Percentiles rank a stretch among this genome's conserved stretches.
phyloP scores from a whole-genome alignment of 2,329 filamentous ascomycete species.

The Hyphodiscus sp. region DNA sequence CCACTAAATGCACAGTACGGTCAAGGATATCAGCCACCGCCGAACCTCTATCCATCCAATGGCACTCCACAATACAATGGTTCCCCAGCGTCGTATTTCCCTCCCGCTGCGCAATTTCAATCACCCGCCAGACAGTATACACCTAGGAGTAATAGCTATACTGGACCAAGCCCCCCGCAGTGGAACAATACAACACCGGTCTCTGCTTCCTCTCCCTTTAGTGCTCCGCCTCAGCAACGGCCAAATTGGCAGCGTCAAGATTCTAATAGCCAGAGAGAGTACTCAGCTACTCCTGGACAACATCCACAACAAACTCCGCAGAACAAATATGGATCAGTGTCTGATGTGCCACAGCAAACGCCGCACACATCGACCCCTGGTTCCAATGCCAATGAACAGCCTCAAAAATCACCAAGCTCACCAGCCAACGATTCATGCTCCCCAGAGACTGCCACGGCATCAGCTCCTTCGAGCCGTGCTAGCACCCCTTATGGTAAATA shows the following conservation, averaged over 20 bases:
- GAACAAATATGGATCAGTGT: conserved; percentile 2
- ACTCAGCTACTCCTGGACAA: conserved; percentile 9
- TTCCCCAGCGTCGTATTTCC: conserved; percentile 11
- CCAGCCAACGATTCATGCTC: not conserved
- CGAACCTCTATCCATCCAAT: conserved; percentile 16
- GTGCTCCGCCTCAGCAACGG: conserved; percentile 6
- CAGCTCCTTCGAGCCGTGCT: not conserved
- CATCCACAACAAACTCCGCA: conserved; percentile 11
- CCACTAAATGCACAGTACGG: conserved; percentile 14
- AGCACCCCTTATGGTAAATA: conserved; percentile 7
- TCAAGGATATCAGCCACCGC: conserved; percentile 14
- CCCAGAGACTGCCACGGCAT: not conserved
- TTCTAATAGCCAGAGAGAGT: conserved; percentile 10
- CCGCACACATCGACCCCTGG: conserved; percentile 11
- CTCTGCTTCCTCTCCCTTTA: conserved; percentile 3
- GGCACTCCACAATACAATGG: conserved; percentile 14
- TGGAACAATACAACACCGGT: conserved; percentile 12
- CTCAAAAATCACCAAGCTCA: conserved; percentile 1
- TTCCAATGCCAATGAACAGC: conserved; percentile 9
- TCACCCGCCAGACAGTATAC: conserved; percentile 11
- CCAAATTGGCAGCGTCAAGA: conserved; percentile 11
- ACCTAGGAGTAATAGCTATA: conserved; percentile 13
- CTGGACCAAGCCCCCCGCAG: conserved; percentile 12
- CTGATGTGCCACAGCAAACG: conserved; percentile 9
- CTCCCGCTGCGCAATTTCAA: conserved; percentile 18